Evolutionary conservation across 805 yeast species (phyloP), one percentile per base, ranked within the genome.

Genomic region (Teunomyces barrocoloradensis): DNA sequence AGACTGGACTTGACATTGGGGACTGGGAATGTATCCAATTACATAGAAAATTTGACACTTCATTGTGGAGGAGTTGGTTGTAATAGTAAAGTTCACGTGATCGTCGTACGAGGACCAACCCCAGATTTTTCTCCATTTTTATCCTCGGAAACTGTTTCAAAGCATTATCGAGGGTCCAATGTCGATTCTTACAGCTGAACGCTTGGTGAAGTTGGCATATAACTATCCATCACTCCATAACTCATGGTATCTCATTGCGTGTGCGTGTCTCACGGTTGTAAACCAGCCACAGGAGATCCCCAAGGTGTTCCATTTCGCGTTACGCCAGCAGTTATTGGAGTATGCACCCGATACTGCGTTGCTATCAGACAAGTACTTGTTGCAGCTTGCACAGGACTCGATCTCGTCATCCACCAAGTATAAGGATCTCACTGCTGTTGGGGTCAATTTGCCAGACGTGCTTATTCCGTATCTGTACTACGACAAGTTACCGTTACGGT

Each of bases 261-360:
- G 94, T 6, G 87, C 92, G 0, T 80, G 95, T 7, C 74, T 90
- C 42, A 80, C 92, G 1, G 90, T 85, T 5, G 84, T 92, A 57
- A 91, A 91, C 59, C 79, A 78, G 50, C 96, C 97, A 0, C 80
- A 84, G 43, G 96, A 87, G 52, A 79, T 89, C 27, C 91, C 96
- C 2, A 74, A 71, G 46, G 61, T 91, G 3, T 86, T 85, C 61
- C 87, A 87, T 52, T 84, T 84, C 66, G 89, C 90, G 15, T 59
- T 75, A 45, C 60, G 74, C 37, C 77, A 73, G 50, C 78, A 73
- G 53, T 61, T 72, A 36, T 63, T 73, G 40, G 77, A 71, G 47
- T 53, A 48, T 20, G 47, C 61, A 18, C 39, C 55, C 6, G 66
- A 65, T 23, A 49, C 53, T 6, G 44, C 54, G 21, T 53, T 71